Conservation (phyloP, 345 rosid species). For the Euphorbia lathyris region DNA sequence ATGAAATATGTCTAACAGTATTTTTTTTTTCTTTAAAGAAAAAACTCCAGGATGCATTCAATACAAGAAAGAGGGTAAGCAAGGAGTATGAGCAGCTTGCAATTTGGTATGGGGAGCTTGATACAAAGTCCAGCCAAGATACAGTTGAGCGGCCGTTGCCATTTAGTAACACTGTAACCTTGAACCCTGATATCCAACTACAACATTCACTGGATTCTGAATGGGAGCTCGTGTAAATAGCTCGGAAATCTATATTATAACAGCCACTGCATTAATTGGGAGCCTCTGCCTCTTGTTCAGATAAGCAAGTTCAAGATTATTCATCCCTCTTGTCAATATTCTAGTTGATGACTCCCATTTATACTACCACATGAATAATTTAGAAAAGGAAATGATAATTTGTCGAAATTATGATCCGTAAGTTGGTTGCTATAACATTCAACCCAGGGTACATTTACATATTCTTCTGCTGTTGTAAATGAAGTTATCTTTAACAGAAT, state of each 20-base stretch:
- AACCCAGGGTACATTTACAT: background rate
- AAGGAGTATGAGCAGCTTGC: constrained; percentile 81
- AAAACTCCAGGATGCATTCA: constrained; percentile 61
- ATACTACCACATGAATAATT: constrained; percentile 5
- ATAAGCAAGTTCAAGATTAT: constrained; percentile 8
- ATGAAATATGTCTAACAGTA: no score
- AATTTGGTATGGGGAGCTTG: constrained; percentile 68
- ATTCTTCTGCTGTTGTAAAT: background rate
- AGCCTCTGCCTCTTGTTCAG: constrained; percentile 16
- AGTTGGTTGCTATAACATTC: background rate
- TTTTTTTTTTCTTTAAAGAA: constrained; percentile 28
- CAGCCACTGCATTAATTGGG: background rate
- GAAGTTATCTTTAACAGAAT: background rate
- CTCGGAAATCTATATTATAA: background rate
- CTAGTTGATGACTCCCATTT: background rate
- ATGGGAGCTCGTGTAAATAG: constrained; percentile 67
- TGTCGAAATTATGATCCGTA: background rate
- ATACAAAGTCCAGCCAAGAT: constrained; percentile 34
- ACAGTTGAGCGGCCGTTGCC: constrained; percentile 16
- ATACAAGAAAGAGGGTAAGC: constrained; percentile 46
- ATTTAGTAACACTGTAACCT: constrained; percentile 13
- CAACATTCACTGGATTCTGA: constrained; percentile 36
- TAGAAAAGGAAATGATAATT: background rate
- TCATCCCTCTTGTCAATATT: constrained; percentile 1
- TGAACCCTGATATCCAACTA: constrained; percentile 15